A percentile compares a stretch with the other conserved stretches of the same genome.
phyloP scores from a whole-genome alignment of 1,284 basidiomycete species.

The Irpex sp. region DNA sequence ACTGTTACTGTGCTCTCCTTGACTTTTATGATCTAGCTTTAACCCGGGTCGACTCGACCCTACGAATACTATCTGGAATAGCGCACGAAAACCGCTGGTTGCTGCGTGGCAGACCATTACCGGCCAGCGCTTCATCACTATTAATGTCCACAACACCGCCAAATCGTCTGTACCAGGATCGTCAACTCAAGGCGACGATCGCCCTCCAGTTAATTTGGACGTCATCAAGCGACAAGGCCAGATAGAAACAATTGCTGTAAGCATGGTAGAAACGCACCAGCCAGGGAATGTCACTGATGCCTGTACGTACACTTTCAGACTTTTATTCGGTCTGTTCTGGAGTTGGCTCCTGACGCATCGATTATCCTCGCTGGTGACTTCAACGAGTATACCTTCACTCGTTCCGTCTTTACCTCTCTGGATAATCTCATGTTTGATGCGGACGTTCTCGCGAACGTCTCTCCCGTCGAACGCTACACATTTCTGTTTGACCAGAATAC shows the following conservation, averaged over 20 bases:
- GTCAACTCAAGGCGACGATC: slow-evolving; percentile 45
- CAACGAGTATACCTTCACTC: slow-evolving; percentile 55
- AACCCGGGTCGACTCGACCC: slow-evolving; percentile 66
- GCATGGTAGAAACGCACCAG: neutral
- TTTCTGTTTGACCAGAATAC: slow-evolving; percentile 59
- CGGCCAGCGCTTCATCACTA: slow-evolving; percentile 48
- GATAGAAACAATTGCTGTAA: slow-evolving; percentile 43
- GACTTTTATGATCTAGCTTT: slow-evolving; percentile 33
- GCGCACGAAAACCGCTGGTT: slow-evolving; percentile 56
- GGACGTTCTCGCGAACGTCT: slow-evolving; percentile 45
- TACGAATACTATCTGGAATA: slow-evolving; percentile 48
- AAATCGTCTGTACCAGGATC: slow-evolving; percentile 50
- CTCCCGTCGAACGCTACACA: slow-evolving; percentile 53
- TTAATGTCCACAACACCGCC: slow-evolving; percentile 57
- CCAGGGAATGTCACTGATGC: neutral
- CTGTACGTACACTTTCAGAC: slow-evolving; percentile 27
- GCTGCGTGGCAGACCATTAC: slow-evolving; percentile 48
- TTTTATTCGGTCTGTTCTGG: slow-evolving; percentile 46
- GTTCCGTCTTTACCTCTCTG: slow-evolving; percentile 48
- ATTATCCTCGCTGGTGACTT: slow-evolving; percentile 59
- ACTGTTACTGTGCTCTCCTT: neutral
- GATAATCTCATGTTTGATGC: slow-evolving; percentile 41
- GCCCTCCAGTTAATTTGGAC: slow-evolving; percentile 53
- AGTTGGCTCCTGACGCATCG: slow-evolving; percentile 41
- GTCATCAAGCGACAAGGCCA: slow-evolving; percentile 48